Conservation (phyloP, 345 rosid species). For the Dovyalis caffra region DNA sequence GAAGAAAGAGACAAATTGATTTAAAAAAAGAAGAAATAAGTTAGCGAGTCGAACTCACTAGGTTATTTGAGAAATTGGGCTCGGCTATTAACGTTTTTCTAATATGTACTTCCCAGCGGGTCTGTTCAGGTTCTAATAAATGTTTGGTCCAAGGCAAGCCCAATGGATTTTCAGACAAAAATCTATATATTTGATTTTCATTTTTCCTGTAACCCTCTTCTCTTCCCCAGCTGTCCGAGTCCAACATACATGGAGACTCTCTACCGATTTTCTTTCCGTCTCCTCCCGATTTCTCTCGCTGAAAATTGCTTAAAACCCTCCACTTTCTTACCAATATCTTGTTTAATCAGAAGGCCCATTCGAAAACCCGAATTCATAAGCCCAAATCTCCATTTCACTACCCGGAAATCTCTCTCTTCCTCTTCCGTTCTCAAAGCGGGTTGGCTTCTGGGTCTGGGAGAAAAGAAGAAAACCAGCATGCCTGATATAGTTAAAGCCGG, state of each 20-base stretch:
- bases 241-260: conserved; percentile 45
- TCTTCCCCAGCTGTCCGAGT: too few relatives aligned
- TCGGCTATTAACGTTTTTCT: too few relatives aligned
- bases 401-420: conserved; percentile 36
- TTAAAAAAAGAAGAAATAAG: too few relatives aligned
- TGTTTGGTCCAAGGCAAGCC: too few relatives aligned
- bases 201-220: too few relatives aligned
- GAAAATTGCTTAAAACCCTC: conserved; percentile 25
- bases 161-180: too few relatives aligned
- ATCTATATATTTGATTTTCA: too few relatives aligned
- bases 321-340: conserved; percentile 3
- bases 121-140: too few relatives aligned
- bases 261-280: conserved; percentile 53
- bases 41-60: too few relatives aligned
- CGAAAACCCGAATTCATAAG: conserved; percentile 8
- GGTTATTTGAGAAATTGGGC: too few relatives aligned
- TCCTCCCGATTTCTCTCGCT: conserved; percentile 41
- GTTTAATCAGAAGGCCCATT: conserved; percentile 17
- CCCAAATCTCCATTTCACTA: conserved; percentile 1
- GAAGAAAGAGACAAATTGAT: too few relatives aligned
- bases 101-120: too few relatives aligned
- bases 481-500: conserved; percentile 77
- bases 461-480: conserved; percentile 48
- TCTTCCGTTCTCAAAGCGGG: conserved; percentile 65
- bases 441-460: conserved; percentile 85